Percentiles rank a stretch among this genome's conserved stretches.
These are phyloP conservation scores for Salmacisia buchloeana DNA, from an alignment of 1,284 basidiomycete genomes.

Conservation along the genomic window DNA sequence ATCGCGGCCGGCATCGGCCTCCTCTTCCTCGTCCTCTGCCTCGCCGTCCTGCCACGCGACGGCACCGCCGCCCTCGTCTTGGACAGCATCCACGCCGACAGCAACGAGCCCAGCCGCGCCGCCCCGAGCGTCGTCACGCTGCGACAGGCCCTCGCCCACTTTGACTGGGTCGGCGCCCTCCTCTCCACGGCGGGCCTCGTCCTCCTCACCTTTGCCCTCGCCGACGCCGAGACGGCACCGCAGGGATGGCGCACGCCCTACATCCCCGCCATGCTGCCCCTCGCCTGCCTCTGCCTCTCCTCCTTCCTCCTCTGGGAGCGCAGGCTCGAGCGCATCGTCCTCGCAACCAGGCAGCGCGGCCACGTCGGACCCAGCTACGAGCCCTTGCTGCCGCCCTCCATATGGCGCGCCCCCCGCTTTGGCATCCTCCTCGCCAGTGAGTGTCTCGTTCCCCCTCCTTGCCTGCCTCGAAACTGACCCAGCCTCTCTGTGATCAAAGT, in stretches of 20 bases:
- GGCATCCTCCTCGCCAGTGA: slow-evolving; percentile 58
- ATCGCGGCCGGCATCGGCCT: slow-evolving; percentile 59
- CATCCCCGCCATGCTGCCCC: slow-evolving; percentile 59
- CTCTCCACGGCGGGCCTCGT: slow-evolving; percentile 70
- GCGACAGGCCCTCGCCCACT: slow-evolving; percentile 20
- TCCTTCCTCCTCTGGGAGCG: slow-evolving; percentile 67
- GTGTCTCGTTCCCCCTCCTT: neutral
- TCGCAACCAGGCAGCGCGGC: slow-evolving; percentile 46
- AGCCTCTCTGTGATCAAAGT: slow-evolving; percentile 47
- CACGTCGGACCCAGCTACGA: neutral
- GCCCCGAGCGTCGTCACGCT: slow-evolving; percentile 8
- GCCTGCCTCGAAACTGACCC: neutral
- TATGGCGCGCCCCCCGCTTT: slow-evolving; percentile 34
- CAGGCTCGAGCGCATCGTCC: slow-evolving; percentile 57
- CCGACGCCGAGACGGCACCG: slow-evolving; percentile 66
- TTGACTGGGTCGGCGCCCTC: slow-evolving; percentile 77
- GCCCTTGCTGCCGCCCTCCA: slow-evolving; percentile 35
- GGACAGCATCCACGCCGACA: slow-evolving; percentile 9
- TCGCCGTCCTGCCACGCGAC: slow-evolving; percentile 52
- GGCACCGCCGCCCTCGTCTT: slow-evolving; percentile 10
- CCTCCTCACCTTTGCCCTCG: slow-evolving; percentile 71
- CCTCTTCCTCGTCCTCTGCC: slow-evolving; percentile 57
- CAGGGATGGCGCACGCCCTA: slow-evolving; percentile 65
- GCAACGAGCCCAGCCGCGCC: slow-evolving; percentile 1
- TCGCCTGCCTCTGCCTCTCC: slow-evolving; percentile 61